A percentile compares a stretch with the other conserved stretches of the same genome.
Evolutionary conservation across 208 protist species (phyloP).

Genomic region (Crithidia bombi): DNA sequence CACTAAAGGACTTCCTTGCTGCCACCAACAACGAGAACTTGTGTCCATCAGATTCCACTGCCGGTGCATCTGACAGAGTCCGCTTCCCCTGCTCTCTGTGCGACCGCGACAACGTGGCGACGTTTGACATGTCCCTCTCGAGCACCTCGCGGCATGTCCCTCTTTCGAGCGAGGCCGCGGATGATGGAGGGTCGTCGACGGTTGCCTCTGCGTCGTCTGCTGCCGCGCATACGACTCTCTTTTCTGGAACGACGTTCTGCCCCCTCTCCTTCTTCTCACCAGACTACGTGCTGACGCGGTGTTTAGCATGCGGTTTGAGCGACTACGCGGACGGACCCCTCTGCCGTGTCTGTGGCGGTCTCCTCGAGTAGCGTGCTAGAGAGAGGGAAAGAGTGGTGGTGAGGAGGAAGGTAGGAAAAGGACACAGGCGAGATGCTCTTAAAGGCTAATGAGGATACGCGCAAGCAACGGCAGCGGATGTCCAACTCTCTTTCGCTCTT

Average conservation of each 20-base stretch:
- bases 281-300: constrained; percentile 64
- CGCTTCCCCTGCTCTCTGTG: constrained; percentile 70
- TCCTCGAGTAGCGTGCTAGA: constrained; percentile 41
- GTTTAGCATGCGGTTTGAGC: constrained; percentile 56
- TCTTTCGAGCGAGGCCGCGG: not conserved
- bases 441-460: too few relatives aligned
- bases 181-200: not conserved
- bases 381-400: not conserved
- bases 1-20: constrained; percentile 36
- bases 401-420: not conserved
- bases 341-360: constrained; percentile 79
- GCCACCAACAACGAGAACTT: not conserved
- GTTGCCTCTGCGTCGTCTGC: constrained; percentile 7
- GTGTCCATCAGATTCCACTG: not conserved
- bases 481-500: too few relatives aligned
- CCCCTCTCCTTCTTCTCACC: constrained; percentile 66
- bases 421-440: too few relatives aligned
- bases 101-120: constrained; percentile 26
- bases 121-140: constrained; percentile 34
- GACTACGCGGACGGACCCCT: constrained; percentile 65
- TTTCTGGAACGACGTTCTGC: constrained; percentile 77
- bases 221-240: constrained; percentile 68
- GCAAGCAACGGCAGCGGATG: too few relatives aligned
- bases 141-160: constrained; percentile 32
- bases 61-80: not conserved